Evolutionary conservation across 1,284 basidiomycete genomes (phyloP), one percentile per base, ranked within the genome.

Genomic region (Cryptococcus deneoformans): DNA sequence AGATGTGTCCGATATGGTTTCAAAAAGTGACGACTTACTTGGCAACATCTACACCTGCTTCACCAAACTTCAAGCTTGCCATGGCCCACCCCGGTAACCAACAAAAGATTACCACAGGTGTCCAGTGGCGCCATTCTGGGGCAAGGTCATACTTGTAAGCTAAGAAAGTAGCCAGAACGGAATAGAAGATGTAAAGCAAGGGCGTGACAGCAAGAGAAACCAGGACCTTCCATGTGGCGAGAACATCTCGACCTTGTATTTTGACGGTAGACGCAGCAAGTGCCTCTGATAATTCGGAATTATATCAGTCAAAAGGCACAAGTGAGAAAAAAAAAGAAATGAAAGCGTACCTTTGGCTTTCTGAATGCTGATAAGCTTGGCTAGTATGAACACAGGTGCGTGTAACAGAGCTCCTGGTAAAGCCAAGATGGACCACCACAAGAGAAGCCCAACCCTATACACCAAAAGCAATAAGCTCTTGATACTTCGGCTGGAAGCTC

Each of bases 201-300:
- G 96, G 95, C 6, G 92, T 88, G 42, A 92, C 82, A 24, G 89
- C 96, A 52, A 99, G 82, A 10, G 92, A 95, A 54, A 99, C 94
- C 48, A 99, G 84, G 37, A 99, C 87, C 76, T 99, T 99, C 96
- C 96, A 99, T 2, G 94, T 94, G 0, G 93, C 96, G 14, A 99
- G 81, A 11, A 99, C 96, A 73, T 99, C 96, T 50, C 91, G 85
- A 35, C 88, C 96, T 39, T 90, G 90, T 58, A 99, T 86, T 79
- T 99, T 99, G 74, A 99, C 96, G 9, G 86, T 88, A 10, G 95
- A 98, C 7, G 90, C 93, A 45, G 93, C 95, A 57, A 99, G 86
- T 2, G 96, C 96, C 84, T 97, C 95, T 94, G 75, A 16, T 50
- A 37, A 46, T 14, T 16, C 5, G 45, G 34, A 20, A 54, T 24